A percentile compares a stretch with the other conserved stretches of the same genome.
These are phyloP conservation scores for Rosellinia necatrix DNA, from an alignment of 2,329 filamentous ascomycete genomes.

Conservation along the genomic window DNA sequence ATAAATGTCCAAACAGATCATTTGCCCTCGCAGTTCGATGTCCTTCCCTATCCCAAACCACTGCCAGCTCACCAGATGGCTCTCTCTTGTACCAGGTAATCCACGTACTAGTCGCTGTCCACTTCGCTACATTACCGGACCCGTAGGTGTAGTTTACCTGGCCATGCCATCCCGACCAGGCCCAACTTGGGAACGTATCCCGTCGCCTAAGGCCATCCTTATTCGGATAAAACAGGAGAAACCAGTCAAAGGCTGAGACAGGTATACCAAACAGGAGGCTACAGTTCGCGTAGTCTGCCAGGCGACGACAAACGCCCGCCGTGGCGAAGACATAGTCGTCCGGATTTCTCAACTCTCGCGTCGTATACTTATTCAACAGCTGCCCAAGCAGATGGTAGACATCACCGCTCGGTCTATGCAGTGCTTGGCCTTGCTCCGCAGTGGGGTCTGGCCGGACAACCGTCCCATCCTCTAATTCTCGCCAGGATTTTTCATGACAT, in stretches of 20 bases:
- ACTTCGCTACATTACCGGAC: conserved; percentile 27
- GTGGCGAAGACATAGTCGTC: conserved; percentile 28
- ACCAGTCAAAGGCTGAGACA: conserved; percentile 29
- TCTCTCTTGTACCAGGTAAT: conserved; percentile 29
- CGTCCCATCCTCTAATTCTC: conserved; percentile 28
- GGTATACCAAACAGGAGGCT: conserved; percentile 29
- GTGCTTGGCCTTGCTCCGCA: conserved; percentile 19
- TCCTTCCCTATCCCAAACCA: conserved; percentile 14
- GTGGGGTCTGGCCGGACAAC: conserved; percentile 20
- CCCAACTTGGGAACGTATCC: conserved; percentile 29
- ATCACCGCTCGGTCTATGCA: conserved; percentile 29
- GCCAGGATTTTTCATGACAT: conserved; percentile 24
- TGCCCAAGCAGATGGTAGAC: conserved; percentile 30
- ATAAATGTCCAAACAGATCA: conserved; percentile 23
- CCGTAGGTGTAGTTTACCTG: conserved; percentile 26
- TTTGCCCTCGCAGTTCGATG: conserved; percentile 10
- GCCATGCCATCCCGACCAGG: conserved; percentile 31
- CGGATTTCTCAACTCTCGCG: conserved; percentile 25
- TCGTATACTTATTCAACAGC: conserved; percentile 29
- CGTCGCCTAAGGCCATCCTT: conserved; percentile 24
- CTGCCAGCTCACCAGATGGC: conserved; percentile 10
- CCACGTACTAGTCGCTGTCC: conserved; percentile 27
- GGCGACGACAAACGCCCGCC: conserved; percentile 27
- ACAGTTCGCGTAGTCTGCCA: conserved; percentile 28
- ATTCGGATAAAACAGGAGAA: conserved; percentile 28